Percentiles rank a stretch among this genome's conserved stretches.
These are phyloP conservation scores for Fusarium continuum DNA, from an alignment of 2,329 filamentous ascomycete genomes.

Conservation along the genomic window DNA sequence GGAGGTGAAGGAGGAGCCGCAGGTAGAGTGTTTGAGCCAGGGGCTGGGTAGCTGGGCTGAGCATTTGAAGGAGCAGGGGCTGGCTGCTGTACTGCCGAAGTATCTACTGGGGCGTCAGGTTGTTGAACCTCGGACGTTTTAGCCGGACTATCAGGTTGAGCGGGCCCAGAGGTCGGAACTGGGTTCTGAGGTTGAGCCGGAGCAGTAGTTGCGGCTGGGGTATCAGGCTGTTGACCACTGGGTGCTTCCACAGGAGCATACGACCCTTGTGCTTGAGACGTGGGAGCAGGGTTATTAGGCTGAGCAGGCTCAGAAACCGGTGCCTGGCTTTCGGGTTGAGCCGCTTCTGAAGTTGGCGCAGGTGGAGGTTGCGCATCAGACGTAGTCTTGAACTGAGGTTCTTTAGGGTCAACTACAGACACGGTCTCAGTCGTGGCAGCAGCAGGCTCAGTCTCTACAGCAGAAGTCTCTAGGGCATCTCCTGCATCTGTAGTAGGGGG, in stretches of 20 bases:
- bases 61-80: conserved; percentile 8
- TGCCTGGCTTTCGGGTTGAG: conserved; percentile 7
- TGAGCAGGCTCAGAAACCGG: conserved; percentile 19
- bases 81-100: conserved; percentile 15
- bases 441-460: conserved; percentile 1
- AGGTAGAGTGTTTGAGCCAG: conserved; percentile 7
- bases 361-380: conserved; percentile 15
- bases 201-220: not conserved
- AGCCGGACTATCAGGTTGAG: not conserved
- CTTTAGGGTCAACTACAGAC: conserved; percentile 29
- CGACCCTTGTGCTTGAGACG: conserved; percentile 17
- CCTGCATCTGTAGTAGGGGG: not conserved
- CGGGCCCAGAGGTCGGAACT: not conserved
- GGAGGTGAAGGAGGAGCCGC: conserved; percentile 4
- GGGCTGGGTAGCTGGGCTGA: conserved; percentile 1
- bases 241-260: conserved; percentile 14
- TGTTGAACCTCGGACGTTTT: not conserved
- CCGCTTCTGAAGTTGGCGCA: conserved; percentile 17
- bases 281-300: conserved; percentile 6
- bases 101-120: conserved; percentile 1
- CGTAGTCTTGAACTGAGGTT: conserved; percentile 10
- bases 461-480: conserved; percentile 2
- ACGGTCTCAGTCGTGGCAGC: conserved; percentile 26
- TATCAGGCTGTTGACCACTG: conserved; percentile 7
- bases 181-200: not conserved